Evolutionary conservation across 2,329 filamentous ascomycete genomes (phyloP), one percentile per base, ranked within the genome.

Genomic region (Beauveria bassiana): DNA sequence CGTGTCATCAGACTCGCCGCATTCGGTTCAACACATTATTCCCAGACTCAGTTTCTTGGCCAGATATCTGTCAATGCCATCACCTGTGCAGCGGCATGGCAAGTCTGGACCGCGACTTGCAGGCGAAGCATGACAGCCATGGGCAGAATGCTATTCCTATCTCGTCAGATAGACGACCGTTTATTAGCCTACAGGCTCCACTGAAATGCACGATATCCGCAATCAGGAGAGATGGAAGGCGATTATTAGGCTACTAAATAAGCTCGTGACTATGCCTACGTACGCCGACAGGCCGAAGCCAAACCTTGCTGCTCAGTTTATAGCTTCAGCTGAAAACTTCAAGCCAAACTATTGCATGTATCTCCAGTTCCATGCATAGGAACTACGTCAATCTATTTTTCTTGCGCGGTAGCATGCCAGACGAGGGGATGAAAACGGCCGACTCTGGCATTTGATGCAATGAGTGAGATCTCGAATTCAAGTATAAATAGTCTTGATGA

Each of bases 401-500:
- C n/a, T 49, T 57, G n/a, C 22, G 42, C 5, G 20, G 43, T 45
- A 45, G 45, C 55, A 34, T 47, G 28, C 43, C 16, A 14, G 14
- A 49, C 16, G 43, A 40, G 55, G 20, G 14, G 31, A 31, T n/a
- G 28, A 6, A 26, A 49, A 49, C 45, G 43, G 43, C 26, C 26
- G 55, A 57, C 43, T 40, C 40, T 22, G 26, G 31, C 14, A 40
- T 20, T 40, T 40, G 45, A 31, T 28, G 45, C 49, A 12, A 34
- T 45, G 20, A 38, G 55, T 49, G 31, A 57, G 1, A 20, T 16
- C 18, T 3, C 4, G 20, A n/a, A 5, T 22, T 57, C 31, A n/a
- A 49, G 55, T 57, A 57, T 57, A 57, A 57, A 57, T 49, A 57
- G 28, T 20, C 43, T 49, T 26, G 28, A 49, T 24, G 20, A 40